Evolutionary conservation across 1,284 basidiomycete genomes (phyloP).

Genomic region (Grifola frondosa): DNA sequence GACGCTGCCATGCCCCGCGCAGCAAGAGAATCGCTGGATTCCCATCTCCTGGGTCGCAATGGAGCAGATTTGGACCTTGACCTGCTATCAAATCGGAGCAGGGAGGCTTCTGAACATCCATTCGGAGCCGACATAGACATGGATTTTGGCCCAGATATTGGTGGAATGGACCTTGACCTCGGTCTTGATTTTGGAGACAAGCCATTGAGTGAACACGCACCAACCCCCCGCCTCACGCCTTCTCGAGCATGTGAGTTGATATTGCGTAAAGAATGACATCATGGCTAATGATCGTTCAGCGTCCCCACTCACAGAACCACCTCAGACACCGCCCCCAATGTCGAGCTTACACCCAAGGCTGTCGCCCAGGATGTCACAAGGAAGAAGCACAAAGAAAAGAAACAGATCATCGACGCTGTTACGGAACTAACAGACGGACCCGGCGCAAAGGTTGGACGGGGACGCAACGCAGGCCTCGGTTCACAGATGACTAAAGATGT

Average conservation of each 20-base stretch:
- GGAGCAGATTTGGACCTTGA: slow-evolving; percentile 54
- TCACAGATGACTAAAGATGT: slow-evolving; percentile 64
- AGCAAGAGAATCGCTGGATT: slow-evolving; percentile 57
- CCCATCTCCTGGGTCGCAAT: slow-evolving; percentile 51
- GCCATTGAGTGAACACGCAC: slow-evolving; percentile 30
- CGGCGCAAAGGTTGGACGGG: slow-evolving; percentile 52
- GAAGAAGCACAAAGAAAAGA: slow-evolving; percentile 62
- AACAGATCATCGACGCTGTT: slow-evolving; percentile 79
- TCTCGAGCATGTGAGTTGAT: slow-evolving; percentile 67
- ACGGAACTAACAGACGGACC: slow-evolving; percentile 81
- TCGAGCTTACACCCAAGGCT: slow-evolving; percentile 49
- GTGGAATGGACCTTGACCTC: slow-evolving; percentile 63
- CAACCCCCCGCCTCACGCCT: slow-evolving; percentile 51
- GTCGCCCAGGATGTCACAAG: slow-evolving; percentile 35
- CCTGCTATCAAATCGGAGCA: slow-evolving; percentile 56
- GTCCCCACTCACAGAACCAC: slow-evolving; percentile 71
- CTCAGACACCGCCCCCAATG: slow-evolving; percentile 63
- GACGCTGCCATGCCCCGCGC: slow-evolving; percentile 54
- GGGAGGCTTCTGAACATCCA: slow-evolving; percentile 63
- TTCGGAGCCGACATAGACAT: slow-evolving; percentile 61
- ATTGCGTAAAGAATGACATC: background rate
- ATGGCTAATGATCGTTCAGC: slow-evolving; percentile 40
- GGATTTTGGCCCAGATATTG: slow-evolving; percentile 51
- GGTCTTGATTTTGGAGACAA: slow-evolving; percentile 70
- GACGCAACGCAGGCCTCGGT: slow-evolving; percentile 54